These are phyloP conservation scores for Fusarium virguliforme DNA, from an alignment of 2,329 filamentous ascomycete genomes.

Conservation along the genomic window DNA sequence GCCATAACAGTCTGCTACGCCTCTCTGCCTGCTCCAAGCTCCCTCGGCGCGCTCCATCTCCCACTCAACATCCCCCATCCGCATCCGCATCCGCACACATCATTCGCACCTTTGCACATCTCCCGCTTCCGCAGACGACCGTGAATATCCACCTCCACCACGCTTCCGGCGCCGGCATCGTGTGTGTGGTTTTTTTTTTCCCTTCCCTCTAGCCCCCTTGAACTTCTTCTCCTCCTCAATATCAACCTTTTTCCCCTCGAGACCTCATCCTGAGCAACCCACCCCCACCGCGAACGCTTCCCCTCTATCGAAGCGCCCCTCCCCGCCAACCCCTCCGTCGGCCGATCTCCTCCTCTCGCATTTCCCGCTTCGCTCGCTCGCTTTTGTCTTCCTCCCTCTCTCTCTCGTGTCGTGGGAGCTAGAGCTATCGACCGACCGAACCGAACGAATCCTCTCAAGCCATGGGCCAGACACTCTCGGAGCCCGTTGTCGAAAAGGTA, in stretches of 20 bases:
- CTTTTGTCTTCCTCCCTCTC: background rate
- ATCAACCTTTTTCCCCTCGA: constrained; percentile 20
- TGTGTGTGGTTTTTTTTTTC: constrained; percentile 32
- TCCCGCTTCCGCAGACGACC: constrained; percentile 37
- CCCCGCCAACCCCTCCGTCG: constrained; percentile 41
- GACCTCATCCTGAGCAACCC: constrained; percentile 12
- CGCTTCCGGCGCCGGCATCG: constrained; percentile 44
- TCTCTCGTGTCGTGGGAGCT: constrained; percentile 36
- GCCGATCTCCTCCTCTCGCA: constrained; percentile 40
- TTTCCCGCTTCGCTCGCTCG: constrained; percentile 36
- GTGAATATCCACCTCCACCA: constrained; percentile 43
- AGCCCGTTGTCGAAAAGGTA: constrained; percentile 99
- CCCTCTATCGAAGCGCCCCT: constrained; percentile 34
- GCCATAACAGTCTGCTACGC: constrained; percentile 9
- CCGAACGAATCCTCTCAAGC: constrained; percentile 43
- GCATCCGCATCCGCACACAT: constrained; percentile 18
- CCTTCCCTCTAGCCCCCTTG: constrained; percentile 27
- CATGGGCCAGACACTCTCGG: constrained; percentile 99
- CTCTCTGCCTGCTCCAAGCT: background rate
- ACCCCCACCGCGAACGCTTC: constrained; percentile 14
- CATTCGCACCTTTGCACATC: constrained; percentile 24
- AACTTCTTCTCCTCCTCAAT: constrained; percentile 25
- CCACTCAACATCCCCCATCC: constrained; percentile 17
- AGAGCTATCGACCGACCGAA: constrained; percentile 52
- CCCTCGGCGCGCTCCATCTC: background rate